These are phyloP conservation scores for Pythium guiyangense DNA, from an alignment of 352 stramenopile species.

Conservation along the genomic window DNA sequence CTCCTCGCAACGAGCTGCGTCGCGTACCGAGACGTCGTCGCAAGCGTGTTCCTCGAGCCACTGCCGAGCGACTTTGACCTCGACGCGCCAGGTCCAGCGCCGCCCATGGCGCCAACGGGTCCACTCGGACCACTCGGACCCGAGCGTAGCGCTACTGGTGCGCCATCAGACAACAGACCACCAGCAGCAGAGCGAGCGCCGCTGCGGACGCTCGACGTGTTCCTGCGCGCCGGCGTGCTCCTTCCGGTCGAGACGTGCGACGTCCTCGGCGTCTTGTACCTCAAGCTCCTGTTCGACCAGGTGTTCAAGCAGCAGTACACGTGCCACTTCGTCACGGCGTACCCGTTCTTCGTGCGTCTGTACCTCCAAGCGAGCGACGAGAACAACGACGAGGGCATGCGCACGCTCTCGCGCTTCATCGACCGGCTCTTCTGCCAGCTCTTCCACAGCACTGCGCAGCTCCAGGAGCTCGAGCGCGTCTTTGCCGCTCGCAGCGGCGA, in stretches of 20 bases:
- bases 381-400: slow-evolving; percentile 73
- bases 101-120: no score
- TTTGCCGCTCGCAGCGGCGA: slow-evolving; percentile 23
- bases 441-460: slow-evolving; percentile 76
- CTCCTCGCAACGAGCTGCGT: slow-evolving; percentile 70
- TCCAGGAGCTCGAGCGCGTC: slow-evolving; percentile 55
- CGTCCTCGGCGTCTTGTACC: slow-evolving; percentile 72
- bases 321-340: slow-evolving; percentile 77
- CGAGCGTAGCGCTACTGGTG: no score
- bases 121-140: no score
- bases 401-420: slow-evolving; percentile 75
- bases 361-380: slow-evolving; percentile 61
- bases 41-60: slow-evolving; percentile 47
- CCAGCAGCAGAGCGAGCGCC: no score
- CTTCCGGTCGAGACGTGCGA: slow-evolving; percentile 70
- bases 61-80: slow-evolving; percentile 47
- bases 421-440: slow-evolving; percentile 83
- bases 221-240: slow-evolving; percentile 65
- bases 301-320: slow-evolving; percentile 81
- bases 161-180: no score
- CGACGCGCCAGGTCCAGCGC: no score
- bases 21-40: slow-evolving; percentile 59
- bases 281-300: slow-evolving; percentile 80
- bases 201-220: slow-evolving; percentile 60
- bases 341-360: slow-evolving; percentile 74